Conservation (phyloP, 495 filamentous ascomycete genomes). For the Hypoxylon lienhwacheense region DNA sequence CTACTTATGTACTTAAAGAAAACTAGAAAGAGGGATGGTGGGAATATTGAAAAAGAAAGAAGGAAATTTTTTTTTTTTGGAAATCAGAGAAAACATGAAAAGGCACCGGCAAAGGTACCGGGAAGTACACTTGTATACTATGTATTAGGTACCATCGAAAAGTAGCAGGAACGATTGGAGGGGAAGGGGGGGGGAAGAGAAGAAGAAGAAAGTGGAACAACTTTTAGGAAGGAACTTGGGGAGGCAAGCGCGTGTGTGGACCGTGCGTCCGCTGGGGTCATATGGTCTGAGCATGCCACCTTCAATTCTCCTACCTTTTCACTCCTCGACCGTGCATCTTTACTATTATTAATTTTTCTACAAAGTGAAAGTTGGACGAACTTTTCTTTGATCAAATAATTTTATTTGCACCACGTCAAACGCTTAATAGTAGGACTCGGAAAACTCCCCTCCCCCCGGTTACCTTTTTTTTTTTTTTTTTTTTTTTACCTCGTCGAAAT, state of each 20-base stretch:
- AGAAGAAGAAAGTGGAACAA: not conserved
- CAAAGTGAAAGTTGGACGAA: conserved; percentile 30
- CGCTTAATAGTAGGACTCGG: not conserved
- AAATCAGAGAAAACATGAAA: not conserved
- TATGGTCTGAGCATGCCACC: conserved; percentile 43
- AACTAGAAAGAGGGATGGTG: too few relatives aligned
- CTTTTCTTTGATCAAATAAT: conserved; percentile 21
- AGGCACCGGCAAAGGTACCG: not conserved
- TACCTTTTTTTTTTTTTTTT: conserved; percentile 9
- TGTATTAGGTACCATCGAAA: not conserved
- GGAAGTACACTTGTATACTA: not conserved
- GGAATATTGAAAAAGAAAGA: too few relatives aligned
- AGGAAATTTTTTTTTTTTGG: too few relatives aligned
- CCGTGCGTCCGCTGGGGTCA: conserved; percentile 39
- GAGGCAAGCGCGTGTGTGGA: conserved; percentile 22
- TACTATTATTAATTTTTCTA: conserved; percentile 28
- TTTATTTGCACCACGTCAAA: conserved; percentile 14
- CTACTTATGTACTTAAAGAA: too few relatives aligned
- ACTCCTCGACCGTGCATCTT: conserved; percentile 26
- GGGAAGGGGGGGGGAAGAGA: not conserved
- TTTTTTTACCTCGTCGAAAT: conserved; percentile 17
- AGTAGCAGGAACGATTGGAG: not conserved
- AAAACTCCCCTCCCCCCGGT: too few relatives aligned
- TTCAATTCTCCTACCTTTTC: conserved; percentile 35
- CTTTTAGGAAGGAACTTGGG: conserved; percentile 1